Conservation (phyloP, 2,329 filamentous ascomycete genomes). For the Aspergillus fischeri region DNA sequence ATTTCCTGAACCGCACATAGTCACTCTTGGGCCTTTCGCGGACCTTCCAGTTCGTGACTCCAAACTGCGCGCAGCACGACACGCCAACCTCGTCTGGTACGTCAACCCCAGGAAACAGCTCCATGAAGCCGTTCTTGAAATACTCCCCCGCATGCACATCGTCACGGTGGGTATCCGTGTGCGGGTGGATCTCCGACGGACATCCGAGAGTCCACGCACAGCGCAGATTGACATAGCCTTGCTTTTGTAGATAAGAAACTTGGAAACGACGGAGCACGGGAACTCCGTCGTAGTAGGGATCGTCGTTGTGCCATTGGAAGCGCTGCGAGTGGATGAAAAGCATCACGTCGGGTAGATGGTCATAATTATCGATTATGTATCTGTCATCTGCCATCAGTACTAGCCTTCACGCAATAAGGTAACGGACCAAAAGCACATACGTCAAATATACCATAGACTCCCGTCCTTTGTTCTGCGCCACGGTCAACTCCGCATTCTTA, state of each 20-base stretch:
- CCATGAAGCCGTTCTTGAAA: conserved; percentile 47
- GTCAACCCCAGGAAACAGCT: conserved; percentile 42
- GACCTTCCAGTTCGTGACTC: conserved; percentile 47
- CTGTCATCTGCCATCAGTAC: conserved; percentile 14
- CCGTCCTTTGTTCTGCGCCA: conserved; percentile 43
- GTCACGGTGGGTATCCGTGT: conserved; percentile 39
- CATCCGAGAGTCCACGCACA: conserved; percentile 52
- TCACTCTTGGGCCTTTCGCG: conserved; percentile 43
- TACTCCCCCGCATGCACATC: conserved; percentile 47
- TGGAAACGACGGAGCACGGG: conserved; percentile 48
- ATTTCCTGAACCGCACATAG: conserved; percentile 47
- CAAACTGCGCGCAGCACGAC: conserved; percentile 55
- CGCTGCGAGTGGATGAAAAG: conserved; percentile 40
- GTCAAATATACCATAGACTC: conserved; percentile 44
- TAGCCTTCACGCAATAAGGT: not conserved
- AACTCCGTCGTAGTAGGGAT: conserved; percentile 49
- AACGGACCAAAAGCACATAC: conserved; percentile 22
- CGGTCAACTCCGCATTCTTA: conserved; percentile 44
- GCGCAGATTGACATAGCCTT: conserved; percentile 53
- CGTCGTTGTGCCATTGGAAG: conserved; percentile 49
- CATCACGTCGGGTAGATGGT: conserved; percentile 37
- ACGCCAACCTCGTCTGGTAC: conserved; percentile 46
- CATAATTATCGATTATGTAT: conserved; percentile 43
- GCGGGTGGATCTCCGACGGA: conserved; percentile 48
- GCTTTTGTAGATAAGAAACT: conserved; percentile 44